These are phyloP conservation scores for Salix dunnii DNA, from an alignment of 345 rosid species.

Conservation along the genomic window DNA sequence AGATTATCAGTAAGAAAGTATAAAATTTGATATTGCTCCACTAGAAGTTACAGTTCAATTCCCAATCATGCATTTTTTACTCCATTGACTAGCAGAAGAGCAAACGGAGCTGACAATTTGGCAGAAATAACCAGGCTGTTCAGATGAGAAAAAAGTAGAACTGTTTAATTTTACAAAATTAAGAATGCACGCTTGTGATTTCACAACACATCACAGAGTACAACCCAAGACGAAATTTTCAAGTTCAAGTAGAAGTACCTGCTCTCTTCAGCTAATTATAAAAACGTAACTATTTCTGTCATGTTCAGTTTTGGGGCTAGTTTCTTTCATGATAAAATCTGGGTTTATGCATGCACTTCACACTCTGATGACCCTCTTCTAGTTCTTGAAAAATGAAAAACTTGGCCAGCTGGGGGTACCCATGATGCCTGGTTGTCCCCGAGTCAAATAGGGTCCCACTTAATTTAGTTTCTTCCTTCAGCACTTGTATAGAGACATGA, in stretches of 20 bases:
- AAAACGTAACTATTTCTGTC: neutral
- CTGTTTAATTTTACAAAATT: neutral
- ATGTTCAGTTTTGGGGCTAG: neutral
- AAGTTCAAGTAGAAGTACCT: neutral
- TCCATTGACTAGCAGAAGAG: neutral
- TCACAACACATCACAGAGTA: too few relatives aligned
- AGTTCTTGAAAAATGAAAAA: neutral
- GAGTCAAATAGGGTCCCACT: slow-evolving; percentile 17
- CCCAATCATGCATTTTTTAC: neutral
- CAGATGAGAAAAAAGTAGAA: neutral
- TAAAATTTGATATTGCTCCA: neutral
- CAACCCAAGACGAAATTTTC: neutral
- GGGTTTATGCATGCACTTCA: slow-evolving; percentile 10
- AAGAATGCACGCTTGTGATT: neutral
- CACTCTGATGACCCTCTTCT: neutral
- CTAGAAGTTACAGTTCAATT: neutral
- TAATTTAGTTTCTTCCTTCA: slow-evolving; percentile 10
- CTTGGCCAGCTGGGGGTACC: neutral
- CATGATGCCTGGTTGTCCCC: neutral
- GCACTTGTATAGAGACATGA: slow-evolving; percentile 6
- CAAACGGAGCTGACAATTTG: neutral
- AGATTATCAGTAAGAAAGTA: neutral
- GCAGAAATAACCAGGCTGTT: neutral
- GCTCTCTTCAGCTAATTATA: neutral
- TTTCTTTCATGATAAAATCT: slow-evolving; percentile 3